Conservation (phyloP, 306 rosid species). For the Amphicarpaea edgeworthii region DNA sequence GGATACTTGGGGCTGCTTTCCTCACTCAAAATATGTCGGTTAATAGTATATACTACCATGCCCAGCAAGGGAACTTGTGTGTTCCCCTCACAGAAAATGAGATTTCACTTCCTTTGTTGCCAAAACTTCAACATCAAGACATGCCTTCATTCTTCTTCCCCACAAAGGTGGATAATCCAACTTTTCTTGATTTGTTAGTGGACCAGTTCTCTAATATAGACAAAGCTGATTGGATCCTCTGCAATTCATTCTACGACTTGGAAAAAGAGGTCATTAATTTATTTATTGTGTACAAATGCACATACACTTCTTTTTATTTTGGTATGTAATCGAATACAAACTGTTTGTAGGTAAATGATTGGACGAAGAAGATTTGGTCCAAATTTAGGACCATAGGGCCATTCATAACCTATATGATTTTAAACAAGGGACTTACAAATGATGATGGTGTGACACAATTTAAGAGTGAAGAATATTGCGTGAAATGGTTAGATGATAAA, state of each 20-base stretch:
- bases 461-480: constrained; percentile 38
- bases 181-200: background rate
- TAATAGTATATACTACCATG: constrained; percentile 44
- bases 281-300: too few species aligned
- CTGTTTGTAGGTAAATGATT: constrained; percentile 22
- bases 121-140: constrained; percentile 42
- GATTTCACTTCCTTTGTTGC: constrained; percentile 47
- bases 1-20: constrained; percentile 38
- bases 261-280: constrained; percentile 62
- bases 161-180: background rate
- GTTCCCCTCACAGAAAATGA: constrained; percentile 30
- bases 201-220: constrained; percentile 44
- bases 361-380: constrained; percentile 27
- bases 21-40: constrained; percentile 47
- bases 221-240: background rate
- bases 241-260: constrained; percentile 40
- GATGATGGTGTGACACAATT: constrained; percentile 8
- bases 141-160: constrained; percentile 44
- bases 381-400: constrained; percentile 44
- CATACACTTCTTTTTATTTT: too few species aligned
- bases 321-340: background rate
- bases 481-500: constrained; percentile 40
- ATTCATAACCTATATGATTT: constrained; percentile 26
- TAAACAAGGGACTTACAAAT: constrained; percentile 11
- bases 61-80: constrained; percentile 24